phyloP scores from a whole-genome alignment of 495 filamentous ascomycete genomes.

The Talaromyces adpressus region DNA sequence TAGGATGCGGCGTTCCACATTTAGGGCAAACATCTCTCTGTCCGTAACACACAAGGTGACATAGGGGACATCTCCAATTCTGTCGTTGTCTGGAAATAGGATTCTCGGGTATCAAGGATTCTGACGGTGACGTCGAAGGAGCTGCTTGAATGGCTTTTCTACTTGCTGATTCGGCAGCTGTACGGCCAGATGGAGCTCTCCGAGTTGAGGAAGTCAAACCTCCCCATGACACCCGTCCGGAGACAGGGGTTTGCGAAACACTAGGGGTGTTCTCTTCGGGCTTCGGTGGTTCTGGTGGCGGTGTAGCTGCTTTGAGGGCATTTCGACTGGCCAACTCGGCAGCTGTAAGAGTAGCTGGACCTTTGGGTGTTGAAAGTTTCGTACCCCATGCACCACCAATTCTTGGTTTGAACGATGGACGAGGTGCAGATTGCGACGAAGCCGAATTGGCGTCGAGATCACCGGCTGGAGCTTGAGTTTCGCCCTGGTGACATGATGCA shows the following conservation, averaged over 20 bases:
- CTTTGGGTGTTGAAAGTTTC: background rate
- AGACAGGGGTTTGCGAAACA: background rate
- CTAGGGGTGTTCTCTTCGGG: background rate
- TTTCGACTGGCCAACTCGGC: conserved; percentile 6
- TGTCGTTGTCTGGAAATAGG: background rate
- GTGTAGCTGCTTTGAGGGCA: background rate
- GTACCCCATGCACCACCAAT: background rate
- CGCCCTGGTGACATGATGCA: background rate
- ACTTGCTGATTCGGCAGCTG: background rate
- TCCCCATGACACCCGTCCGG: background rate
- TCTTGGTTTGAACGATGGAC: background rate
- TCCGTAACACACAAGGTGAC: conserved; percentile 18
- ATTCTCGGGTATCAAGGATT: background rate
- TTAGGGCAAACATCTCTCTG: conserved; percentile 20
- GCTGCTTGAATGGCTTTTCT: background rate
- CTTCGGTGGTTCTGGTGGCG: background rate
- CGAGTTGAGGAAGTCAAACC: background rate
- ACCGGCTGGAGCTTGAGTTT: background rate
- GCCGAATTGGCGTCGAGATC: background rate
- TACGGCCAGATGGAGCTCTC: background rate
- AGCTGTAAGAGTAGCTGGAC: background rate
- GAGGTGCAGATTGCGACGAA: background rate
- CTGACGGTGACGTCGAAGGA: background rate
- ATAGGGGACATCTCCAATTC: conserved; percentile 32
- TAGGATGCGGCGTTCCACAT: conserved; percentile 22